Evolutionary conservation across 495 filamentous ascomycete species (phyloP).

Genomic region (Penicillium atrosanguineum): DNA sequence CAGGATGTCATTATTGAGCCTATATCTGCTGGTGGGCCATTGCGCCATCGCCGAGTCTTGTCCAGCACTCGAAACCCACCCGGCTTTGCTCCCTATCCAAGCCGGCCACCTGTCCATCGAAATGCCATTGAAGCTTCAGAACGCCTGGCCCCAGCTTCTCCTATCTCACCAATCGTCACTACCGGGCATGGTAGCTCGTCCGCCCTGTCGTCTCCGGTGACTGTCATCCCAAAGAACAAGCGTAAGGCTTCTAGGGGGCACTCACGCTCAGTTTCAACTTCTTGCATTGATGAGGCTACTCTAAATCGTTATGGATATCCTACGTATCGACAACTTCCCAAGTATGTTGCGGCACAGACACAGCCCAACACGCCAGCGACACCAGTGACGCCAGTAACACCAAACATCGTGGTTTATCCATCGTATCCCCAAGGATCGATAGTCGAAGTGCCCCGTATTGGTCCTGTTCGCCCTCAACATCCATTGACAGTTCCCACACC

Average conservation of each 20-base stretch:
- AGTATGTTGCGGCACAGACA: conserved; percentile 55
- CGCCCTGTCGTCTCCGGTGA: conserved; percentile 61
- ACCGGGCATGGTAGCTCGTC: conserved; percentile 36
- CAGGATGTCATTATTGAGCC: conserved; percentile 77
- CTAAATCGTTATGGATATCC: conserved; percentile 73
- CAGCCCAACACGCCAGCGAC: conserved; percentile 48
- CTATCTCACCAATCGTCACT: conserved; percentile 44
- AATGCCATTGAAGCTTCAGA: conserved; percentile 65
- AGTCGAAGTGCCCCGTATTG: conserved; percentile 18
- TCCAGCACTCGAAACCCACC: conserved; percentile 56
- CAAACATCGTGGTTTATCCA: conserved; percentile 41
- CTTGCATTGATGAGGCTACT: conserved; percentile 63
- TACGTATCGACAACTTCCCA: conserved; percentile 74
- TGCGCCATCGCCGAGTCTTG: conserved; percentile 52
- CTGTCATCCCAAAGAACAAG: conserved; percentile 46
- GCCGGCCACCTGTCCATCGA: conserved; percentile 46
- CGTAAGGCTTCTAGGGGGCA: conserved; percentile 47
- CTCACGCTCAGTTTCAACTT: conserved; percentile 63
- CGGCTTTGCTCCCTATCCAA: conserved; percentile 42
- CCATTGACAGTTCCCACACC: conserved; percentile 37
- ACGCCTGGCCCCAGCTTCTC: conserved; percentile 52
- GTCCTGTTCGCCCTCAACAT: conserved; percentile 32
- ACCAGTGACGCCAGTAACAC: conserved; percentile 44
- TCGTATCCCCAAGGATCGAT: conserved; percentile 26
- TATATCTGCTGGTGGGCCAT: conserved; percentile 36